These are phyloP conservation scores for Nevesoporus exiguus DNA, from an alignment of 768 basidiomycete species.

Conservation along the genomic window DNA sequence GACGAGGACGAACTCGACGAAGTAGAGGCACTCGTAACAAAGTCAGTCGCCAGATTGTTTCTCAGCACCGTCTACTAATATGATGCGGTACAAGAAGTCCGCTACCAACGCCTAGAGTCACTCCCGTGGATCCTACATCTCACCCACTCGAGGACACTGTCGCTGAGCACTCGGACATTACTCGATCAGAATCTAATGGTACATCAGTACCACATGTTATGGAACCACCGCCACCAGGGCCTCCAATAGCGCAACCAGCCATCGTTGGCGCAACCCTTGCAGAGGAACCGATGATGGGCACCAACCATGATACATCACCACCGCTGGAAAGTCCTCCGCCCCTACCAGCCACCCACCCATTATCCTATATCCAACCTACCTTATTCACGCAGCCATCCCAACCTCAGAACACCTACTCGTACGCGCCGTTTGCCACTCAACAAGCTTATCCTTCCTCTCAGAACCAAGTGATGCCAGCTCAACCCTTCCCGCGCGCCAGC, in stretches of 20 bases:
- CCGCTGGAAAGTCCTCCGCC: slow-evolving; percentile 3
- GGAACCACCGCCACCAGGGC: neutral
- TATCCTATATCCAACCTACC: slow-evolving; percentile 11
- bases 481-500: slow-evolving; percentile 12
- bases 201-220: neutral
- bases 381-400: slow-evolving; percentile 17
- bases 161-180: neutral
- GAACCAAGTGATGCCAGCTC: slow-evolving; percentile 15
- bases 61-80: slow-evolving; percentile 15
- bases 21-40: slow-evolving; percentile 36
- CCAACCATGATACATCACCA: neutral
- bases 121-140: slow-evolving; percentile 40
- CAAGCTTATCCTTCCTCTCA: slow-evolving; percentile 20
- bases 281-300: slow-evolving; percentile 4
- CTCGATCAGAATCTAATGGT: neutral
- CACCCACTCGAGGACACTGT: slow-evolving; percentile 8
- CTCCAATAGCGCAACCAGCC: neutral
- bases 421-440: slow-evolving; percentile 14
- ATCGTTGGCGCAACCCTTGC: neutral
- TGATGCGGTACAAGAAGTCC: slow-evolving; percentile 44
- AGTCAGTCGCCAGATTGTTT: slow-evolving; percentile 39
- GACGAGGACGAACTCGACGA: slow-evolving; percentile 38
- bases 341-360: slow-evolving; percentile 6
- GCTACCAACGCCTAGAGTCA: slow-evolving; percentile 59
- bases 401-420: slow-evolving; percentile 16